These are phyloP conservation scores for Maudiozyma turicensis DNA, from an alignment of 805 yeast species.

Conservation along the genomic window DNA sequence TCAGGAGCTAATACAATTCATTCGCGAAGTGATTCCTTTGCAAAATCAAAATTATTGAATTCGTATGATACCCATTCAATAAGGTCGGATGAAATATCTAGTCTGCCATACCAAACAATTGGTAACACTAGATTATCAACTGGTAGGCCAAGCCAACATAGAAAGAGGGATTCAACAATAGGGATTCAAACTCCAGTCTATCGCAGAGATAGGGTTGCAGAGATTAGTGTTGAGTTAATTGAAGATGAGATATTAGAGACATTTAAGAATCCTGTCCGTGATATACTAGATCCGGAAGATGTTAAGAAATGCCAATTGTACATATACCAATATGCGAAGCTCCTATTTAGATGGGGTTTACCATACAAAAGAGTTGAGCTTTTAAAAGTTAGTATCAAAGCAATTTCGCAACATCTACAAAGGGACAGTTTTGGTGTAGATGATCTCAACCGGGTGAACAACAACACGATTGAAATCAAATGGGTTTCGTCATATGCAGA, in stretches of 20 bases:
- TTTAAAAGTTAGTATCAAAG: slow-evolving; percentile 40
- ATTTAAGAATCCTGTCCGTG: slow-evolving; percentile 9
- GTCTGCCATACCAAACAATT: neutral
- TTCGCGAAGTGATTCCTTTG: neutral
- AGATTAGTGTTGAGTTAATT: slow-evolving; percentile 18
- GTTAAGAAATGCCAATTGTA: slow-evolving; percentile 25
- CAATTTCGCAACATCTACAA: neutral
- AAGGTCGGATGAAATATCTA: slow-evolving; percentile 22
- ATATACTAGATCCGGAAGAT: slow-evolving; percentile 20
- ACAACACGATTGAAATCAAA: slow-evolving; percentile 10
- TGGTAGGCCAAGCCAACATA: neutral
- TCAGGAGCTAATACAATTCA: neutral
- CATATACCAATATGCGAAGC: slow-evolving; percentile 68
- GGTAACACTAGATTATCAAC: neutral
- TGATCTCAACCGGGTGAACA: neutral
- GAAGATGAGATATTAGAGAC: slow-evolving; percentile 22
- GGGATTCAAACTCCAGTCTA: neutral
- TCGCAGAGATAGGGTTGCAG: slow-evolving; percentile 11
- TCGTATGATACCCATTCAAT: slow-evolving; percentile 11
- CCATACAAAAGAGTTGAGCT: slow-evolving; percentile 73
- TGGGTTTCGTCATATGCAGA: slow-evolving; percentile 11
- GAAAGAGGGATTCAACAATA: neutral
- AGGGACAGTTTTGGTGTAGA: neutral
- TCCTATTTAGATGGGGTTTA: slow-evolving; percentile 75
- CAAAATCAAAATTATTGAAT: slow-evolving; percentile 1